Evolutionary conservation across 257 asterid genomes (phyloP).

Genomic region (Ballota nigra): DNA sequence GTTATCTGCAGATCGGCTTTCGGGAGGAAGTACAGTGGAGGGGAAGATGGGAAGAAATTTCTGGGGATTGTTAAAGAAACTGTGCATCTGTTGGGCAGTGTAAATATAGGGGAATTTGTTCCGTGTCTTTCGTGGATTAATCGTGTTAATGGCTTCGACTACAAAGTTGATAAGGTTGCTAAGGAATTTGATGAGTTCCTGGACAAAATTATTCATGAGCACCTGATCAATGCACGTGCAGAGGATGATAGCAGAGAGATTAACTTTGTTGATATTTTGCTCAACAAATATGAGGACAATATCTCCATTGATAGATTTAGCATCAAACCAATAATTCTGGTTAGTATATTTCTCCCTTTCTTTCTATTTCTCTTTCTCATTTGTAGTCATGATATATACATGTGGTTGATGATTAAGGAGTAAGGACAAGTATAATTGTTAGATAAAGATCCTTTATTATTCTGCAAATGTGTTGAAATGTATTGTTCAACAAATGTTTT

Average conservation of each 20-base stretch:
- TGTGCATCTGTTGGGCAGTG: conserved; percentile 27
- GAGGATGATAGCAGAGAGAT: not conserved
- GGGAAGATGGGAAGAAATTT: conserved; percentile 35
- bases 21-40: conserved; percentile 48
- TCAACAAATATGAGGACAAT: conserved; percentile 18
- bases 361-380: not conserved
- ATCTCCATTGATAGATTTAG: conserved; percentile 23
- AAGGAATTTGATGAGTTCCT: conserved; percentile 40
- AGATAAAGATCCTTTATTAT: too few relatives aligned
- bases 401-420: too few relatives aligned
- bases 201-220: conserved; percentile 40
- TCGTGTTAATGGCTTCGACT: conserved; percentile 39
- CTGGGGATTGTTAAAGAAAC: conserved; percentile 22
- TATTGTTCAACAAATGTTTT: too few relatives aligned
- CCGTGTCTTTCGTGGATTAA: conserved; percentile 52
- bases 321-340: conserved; percentile 45
- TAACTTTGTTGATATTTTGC: conserved; percentile 43
- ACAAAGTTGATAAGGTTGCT: conserved; percentile 24
- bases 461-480: too few relatives aligned
- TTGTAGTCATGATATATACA: too few relatives aligned
- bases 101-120: conserved; percentile 41
- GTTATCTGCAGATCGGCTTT: conserved; percentile 44
- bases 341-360: not conserved
- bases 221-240: not conserved
- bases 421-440: too few relatives aligned